Evolutionary conservation across 768 basidiomycete species (phyloP).

Genomic region (Suillus decipiens): DNA sequence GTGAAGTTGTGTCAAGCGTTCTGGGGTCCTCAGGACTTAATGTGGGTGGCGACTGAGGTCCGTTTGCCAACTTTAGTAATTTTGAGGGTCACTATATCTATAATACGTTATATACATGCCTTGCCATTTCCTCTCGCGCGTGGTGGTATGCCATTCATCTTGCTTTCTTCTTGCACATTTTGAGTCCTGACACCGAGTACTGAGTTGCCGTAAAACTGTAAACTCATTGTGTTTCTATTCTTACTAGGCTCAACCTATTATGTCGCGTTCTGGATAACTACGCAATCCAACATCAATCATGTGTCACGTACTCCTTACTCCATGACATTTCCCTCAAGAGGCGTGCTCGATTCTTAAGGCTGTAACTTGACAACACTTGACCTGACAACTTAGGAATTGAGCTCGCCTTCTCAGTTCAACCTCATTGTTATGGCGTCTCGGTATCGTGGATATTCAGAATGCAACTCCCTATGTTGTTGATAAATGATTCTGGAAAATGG

Average conservation of each 20-base stretch:
- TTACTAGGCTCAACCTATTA: not conserved
- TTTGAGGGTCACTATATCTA: not conserved
- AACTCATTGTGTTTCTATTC: not conserved
- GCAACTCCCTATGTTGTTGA: too few relatives aligned
- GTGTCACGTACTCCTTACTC: not conserved
- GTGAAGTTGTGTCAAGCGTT: not conserved
- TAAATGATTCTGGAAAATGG: too few relatives aligned
- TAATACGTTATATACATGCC: too few relatives aligned
- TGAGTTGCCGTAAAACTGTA: not conserved
- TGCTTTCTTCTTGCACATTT: not conserved
- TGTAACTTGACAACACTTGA: too few relatives aligned
- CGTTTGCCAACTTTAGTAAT: not conserved
- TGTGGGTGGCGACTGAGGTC: not conserved
- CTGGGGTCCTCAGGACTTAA: not conserved
- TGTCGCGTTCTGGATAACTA: not conserved
- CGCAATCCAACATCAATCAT: not conserved
- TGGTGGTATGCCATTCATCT: not conserved
- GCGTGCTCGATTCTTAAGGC: too few relatives aligned
- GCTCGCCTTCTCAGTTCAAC: too few relatives aligned
- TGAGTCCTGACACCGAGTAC: not conserved
- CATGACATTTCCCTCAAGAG: too few relatives aligned
- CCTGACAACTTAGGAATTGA: too few relatives aligned
- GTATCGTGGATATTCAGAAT: too few relatives aligned
- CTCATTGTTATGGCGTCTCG: too few relatives aligned
- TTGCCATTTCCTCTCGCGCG: not conserved